Percentiles rank a stretch among this genome's conserved stretches.
phyloP scores from a whole-genome alignment of 257 asterid species.

The Solanum pennellii region DNA sequence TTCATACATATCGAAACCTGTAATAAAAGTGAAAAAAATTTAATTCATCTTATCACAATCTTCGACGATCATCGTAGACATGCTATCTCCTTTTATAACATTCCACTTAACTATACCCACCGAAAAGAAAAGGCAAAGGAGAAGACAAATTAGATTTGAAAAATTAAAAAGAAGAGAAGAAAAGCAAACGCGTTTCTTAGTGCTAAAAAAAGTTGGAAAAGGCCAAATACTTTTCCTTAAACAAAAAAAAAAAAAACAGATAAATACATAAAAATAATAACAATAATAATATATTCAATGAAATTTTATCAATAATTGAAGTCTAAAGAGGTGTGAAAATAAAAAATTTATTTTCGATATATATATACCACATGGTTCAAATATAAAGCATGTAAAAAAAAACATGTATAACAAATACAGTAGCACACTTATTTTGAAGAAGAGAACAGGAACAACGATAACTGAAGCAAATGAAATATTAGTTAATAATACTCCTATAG shows the following conservation, averaged over 20 bases:
- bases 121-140: neutral
- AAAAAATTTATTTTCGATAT: neutral
- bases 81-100: neutral
- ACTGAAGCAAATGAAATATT: neutral
- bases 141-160: neutral
- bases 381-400: neutral
- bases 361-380: neutral
- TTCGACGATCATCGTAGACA: accelerated
- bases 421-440: neutral
- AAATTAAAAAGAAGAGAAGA: neutral
- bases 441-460: neutral
- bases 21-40: neutral
- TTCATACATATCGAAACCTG: accelerated
- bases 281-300: neutral
- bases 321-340: accelerated
- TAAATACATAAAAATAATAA: neutral
- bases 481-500: neutral
- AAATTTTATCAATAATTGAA: too few species aligned
- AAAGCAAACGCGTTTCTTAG: neutral
- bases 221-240: neutral
- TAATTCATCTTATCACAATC: neutral
- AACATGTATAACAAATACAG: neutral
- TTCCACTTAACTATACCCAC: neutral
- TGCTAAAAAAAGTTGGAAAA: neutral
- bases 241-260: neutral